Evolutionary conservation across 345 rosid genomes (phyloP), one percentile per base, ranked within the genome.

Genomic region (Trapa bicornis): DNA sequence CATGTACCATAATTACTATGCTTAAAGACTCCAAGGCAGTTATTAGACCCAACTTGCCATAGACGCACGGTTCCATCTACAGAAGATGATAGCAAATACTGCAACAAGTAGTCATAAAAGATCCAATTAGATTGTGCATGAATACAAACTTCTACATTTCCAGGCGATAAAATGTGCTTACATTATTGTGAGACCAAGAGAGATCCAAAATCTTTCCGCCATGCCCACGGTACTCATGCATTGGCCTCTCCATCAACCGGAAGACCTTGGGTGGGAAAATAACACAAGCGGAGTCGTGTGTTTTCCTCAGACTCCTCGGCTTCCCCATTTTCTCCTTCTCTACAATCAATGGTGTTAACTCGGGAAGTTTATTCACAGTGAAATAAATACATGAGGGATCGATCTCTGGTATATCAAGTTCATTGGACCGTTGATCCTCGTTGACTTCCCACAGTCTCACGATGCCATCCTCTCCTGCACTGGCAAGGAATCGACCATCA

Each of bases 351-450:
- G 96, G 94, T 76, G 82, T 83, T 73, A 89, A 58, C 74, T 87
- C 87, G 22, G 96, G 83, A 61, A 79, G 80, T 60, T 82, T 81
- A 69, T 89, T 83, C 75, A 87, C 89, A 29, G 87, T 82, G 77
- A 89, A 89, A 81, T 87, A 89, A 11, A 86, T 54, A 70, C 91
- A 89, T 38, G 89, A 79, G 8, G 96, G 91, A 75, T 87, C 94
- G 6, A 87, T 79, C 73, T 84, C 84, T 1, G 94, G 94, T 75
- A 83, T 80, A 64, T 87, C 87, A 12, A 68, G 80, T 58, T 86
- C 87, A 50, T 80, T 74, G 43, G 81, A 77, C 72, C 94, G 82
- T 37, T 81, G 83, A 47, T 89, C 89, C 76, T 86, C 94, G 68
- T 84, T 81, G 69, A 89, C 76, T 39, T 82, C 79, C 96, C 94